Base-by-base conservation (phyloP, 352 stramenopile genomes). In the Saprolegnia diclina region DNA sequence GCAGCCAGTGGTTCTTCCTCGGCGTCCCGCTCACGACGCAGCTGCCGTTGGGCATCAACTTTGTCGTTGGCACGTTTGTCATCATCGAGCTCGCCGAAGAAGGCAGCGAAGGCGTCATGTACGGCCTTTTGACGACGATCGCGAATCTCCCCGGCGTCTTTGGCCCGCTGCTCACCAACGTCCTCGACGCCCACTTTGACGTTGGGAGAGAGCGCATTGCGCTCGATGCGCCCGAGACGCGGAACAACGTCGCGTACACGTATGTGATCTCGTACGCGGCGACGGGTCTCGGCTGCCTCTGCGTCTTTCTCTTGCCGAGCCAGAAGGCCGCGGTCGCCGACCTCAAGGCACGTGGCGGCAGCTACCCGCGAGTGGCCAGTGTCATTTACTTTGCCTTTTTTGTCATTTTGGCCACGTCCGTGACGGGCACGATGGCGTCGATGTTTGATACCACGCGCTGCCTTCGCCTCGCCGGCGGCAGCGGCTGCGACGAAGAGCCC, bases 1-100 rank as follows among this genome's bases (percentile, higher is more conserved):
- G 80, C 11, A 78, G 67, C 65, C 80, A 84, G 56, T 88, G 79
- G 78, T 81, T 88, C 63, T 88, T 75, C 73, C 61, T 88, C 22
- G 78, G 78, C 6, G 72, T 81, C 13, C 78, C 78, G 26, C 71
- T 88, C 0, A 50, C 81, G 5, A 70, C 76, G 52, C 75, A 81
- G 37, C 65, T 88, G 3, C 80, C 79, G 19, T 61, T 38, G 48
- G 79, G 74, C 65, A 75, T 84, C 32, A 70, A 73, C 42, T 88
- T 80, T 42, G 76, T 88, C 50, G 74, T 86, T 16, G 73, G 77
- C 1, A 86, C 79, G 5, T 81, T 89, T 18, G 75, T 72, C 0
- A 74, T 77, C 0, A 74, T 88, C 0, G 76, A 90, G 64, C 67
- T 91, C 32, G 79, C 71, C 0, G 79, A 85, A 24, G 74, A 73